A percentile compares a stretch with the other conserved stretches of the same genome.
phyloP scores from a whole-genome alignment of 2,329 filamentous ascomycete genomes.

The Bisporella sp. region DNA sequence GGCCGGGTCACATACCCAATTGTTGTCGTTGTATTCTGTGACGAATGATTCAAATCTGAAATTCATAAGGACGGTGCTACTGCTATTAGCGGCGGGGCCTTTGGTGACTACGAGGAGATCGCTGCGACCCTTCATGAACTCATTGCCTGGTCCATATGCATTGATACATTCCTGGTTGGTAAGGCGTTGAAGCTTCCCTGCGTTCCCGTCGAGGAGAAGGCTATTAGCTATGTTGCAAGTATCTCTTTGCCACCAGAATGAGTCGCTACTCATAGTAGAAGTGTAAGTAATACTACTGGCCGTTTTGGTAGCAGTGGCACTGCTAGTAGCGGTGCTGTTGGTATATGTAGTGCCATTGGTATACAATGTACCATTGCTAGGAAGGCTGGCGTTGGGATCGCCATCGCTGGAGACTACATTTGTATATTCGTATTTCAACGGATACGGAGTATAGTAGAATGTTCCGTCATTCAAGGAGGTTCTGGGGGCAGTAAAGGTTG shows the following conservation, averaged over 20 bases:
- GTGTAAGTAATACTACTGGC: background rate
- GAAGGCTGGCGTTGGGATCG: too few species aligned
- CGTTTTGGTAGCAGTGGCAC: background rate
- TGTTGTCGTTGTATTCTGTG: slow-evolving; percentile 15
- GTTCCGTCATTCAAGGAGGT: too few species aligned
- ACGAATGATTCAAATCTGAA: slow-evolving; percentile 14
- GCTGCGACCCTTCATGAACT: slow-evolving; percentile 6
- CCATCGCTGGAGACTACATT: too few species aligned
- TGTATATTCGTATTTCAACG: too few species aligned
- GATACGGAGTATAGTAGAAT: too few species aligned
- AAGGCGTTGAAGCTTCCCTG: slow-evolving; percentile 7
- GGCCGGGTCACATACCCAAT: slow-evolving; percentile 16
- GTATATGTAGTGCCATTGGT: too few species aligned
- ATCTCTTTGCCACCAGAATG: slow-evolving; percentile 6
- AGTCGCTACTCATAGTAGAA: background rate
- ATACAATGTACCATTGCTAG: too few species aligned
- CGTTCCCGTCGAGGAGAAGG: slow-evolving; percentile 4
- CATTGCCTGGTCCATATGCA: slow-evolving; percentile 11
- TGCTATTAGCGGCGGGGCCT: slow-evolving; percentile 6
- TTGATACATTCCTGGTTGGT: slow-evolving; percentile 15
- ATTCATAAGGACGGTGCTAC: slow-evolving; percentile 11
- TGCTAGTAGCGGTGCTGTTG: too few species aligned
- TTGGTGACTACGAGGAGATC: slow-evolving; percentile 17
- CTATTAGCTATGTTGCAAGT: slow-evolving; percentile 2
- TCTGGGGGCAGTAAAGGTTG: too few species aligned